Base-by-base conservation (phyloP, 306 rosid genomes). In the Delonix regia region DNA sequence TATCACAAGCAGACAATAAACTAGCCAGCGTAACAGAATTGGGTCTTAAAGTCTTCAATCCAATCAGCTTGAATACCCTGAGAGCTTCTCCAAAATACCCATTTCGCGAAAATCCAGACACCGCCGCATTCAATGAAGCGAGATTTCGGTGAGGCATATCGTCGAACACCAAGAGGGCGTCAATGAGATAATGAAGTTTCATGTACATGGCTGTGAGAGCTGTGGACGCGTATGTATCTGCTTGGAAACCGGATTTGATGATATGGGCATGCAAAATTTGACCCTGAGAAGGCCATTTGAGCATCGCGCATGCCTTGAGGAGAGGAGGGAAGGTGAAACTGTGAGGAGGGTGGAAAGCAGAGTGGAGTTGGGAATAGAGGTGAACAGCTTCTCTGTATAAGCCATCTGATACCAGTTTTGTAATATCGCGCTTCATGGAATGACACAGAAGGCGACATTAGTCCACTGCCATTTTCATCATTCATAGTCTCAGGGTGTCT, bases 221-320 rank as follows among this genome's bases (percentile, higher is more conserved):
- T 0, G 93, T 92, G 78, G 91, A 84, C 0, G 90, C 71, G 25
- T 86, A 87, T 48, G 82, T 85, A 66, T 89, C 80, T 19, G 86
- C 73, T 1, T 39, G 71, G 75, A 92, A 84, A 8, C 96, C 93
- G 13, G 87, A 83, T 77, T 90, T 89, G 80, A 90, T 42, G 71
- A 90, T 66, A 81, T 81, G 90, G 86, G 90, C 51, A 27, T 90
- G 96, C 9, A 88, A 75, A 72, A 77, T 85, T 77, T 85, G 86
- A n/a, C 87, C 83, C 0, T 78, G 82, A 42, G 67, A 56, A 44
- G 73, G 48, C 9, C 77, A 75, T 48, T 63, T 30, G 60, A 87
- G 90, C 41, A 84, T 86, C 71, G 88, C 86, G 30, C 90, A 90
- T 45, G 96, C 96, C 88, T 92, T 94, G 82, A 94, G 79, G 67